phyloP scores from a whole-genome alignment of 345 rosid species.

The Pugionium dolabratum region DNA sequence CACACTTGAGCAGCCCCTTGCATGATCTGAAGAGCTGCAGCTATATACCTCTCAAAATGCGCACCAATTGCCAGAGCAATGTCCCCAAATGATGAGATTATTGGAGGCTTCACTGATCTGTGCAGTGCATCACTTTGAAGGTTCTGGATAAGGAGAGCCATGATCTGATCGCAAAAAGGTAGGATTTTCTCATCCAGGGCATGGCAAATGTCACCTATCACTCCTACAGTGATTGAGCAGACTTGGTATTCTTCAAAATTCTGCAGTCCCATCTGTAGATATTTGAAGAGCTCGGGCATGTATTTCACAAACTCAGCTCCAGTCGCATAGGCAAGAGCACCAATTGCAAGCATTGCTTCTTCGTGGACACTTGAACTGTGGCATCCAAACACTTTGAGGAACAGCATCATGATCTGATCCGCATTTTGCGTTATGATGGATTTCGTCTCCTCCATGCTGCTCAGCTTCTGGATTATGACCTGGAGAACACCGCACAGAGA shows the following conservation, averaged over 20 bases:
- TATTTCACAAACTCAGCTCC: constrained; percentile 79
- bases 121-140: constrained; percentile 76
- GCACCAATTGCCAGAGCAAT: constrained; percentile 85
- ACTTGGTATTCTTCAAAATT: constrained; percentile 93
- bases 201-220: constrained; percentile 85
- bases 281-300: constrained; percentile 75
- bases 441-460: constrained; percentile 64
- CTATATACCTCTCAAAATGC: constrained; percentile 72
- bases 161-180: constrained; percentile 88
- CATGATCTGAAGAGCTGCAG: constrained; percentile 66
- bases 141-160: constrained; percentile 68
- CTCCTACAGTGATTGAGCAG: constrained; percentile 87
- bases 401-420: constrained; percentile 80
- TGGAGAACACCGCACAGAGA: constrained; percentile 93
- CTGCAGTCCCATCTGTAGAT: constrained; percentile 86
- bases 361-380: constrained; percentile 95
- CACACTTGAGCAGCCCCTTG: constrained; percentile 82
- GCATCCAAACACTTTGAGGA: constrained; percentile 83
- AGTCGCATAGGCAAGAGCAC: constrained; percentile 89
- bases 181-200: constrained; percentile 74
- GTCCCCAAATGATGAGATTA: constrained; percentile 90
- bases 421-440: constrained; percentile 61
- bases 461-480: constrained; percentile 87
- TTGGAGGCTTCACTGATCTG: constrained; percentile 94
- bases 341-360: constrained; percentile 99